These are phyloP conservation scores for Stephania cephalantha DNA, from an alignment of 164 flowering plant species.

Conservation along the genomic window DNA sequence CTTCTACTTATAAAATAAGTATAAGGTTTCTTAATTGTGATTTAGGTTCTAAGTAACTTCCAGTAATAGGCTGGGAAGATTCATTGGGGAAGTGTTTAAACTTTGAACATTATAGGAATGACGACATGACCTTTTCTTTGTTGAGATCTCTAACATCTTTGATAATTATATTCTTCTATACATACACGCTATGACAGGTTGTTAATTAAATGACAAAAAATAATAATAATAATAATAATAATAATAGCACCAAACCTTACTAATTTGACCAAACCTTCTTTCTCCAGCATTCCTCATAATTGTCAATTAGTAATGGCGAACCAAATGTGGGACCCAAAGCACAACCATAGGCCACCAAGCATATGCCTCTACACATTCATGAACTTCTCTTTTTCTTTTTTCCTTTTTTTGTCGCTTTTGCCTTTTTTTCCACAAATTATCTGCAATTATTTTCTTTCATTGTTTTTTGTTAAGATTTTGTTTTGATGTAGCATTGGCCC, in stretches of 20 bases:
- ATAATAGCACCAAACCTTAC: too few relatives aligned
- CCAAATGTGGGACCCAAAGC: neutral
- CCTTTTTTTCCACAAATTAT: neutral
- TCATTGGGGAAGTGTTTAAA: neutral
- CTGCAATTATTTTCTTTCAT: neutral
- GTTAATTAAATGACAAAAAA: too few relatives aligned
- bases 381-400: neutral
- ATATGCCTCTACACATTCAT: too few relatives aligned
- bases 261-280: too few relatives aligned
- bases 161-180: too few relatives aligned
- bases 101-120: neutral
- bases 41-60: neutral
- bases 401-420: neutral
- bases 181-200: too few relatives aligned
- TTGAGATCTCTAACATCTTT: neutral
- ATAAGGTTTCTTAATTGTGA: too few relatives aligned
- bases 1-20: too few relatives aligned
- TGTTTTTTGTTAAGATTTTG: neutral
- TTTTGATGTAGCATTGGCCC: neutral
- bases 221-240: too few relatives aligned
- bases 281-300: too few relatives aligned
- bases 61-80: neutral
- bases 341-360: neutral
- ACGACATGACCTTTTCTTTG: neutral
- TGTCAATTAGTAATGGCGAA: neutral